Conservation (phyloP, 371 early-diverging fungal species). For the Syncephalis fuscata region DNA sequence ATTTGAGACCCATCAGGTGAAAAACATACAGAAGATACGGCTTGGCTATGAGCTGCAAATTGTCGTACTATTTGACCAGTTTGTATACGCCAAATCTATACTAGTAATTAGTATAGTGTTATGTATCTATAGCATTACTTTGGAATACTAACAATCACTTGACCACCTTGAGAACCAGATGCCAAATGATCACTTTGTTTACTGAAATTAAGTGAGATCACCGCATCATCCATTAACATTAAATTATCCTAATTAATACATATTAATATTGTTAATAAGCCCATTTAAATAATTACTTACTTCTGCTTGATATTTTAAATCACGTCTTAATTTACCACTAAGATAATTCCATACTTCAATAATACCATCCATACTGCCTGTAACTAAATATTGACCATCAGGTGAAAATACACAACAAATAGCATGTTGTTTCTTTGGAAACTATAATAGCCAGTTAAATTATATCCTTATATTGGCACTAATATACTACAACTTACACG, state of each 20-base stretch:
- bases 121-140: background rate
- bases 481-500: constrained; percentile 27
- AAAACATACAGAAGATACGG: constrained; percentile 64
- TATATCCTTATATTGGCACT: background rate
- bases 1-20: constrained; percentile 56
- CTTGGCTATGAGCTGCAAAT: constrained; percentile 69
- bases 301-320: constrained; percentile 77
- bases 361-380: constrained; percentile 84
- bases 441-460: too few relatives aligned
- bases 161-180: constrained; percentile 73
- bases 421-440: constrained; percentile 74
- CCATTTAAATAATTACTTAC: constrained; percentile 15
- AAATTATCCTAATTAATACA: constrained; percentile 56
- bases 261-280: background rate
- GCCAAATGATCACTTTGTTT: constrained; percentile 62
- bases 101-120: background rate
- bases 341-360: constrained; percentile 86
- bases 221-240: constrained; percentile 83
- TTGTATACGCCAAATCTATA: constrained; percentile 58
- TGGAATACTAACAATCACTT: constrained; percentile 37
- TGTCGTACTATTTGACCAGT: constrained; percentile 57
- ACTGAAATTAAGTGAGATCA: constrained; percentile 58
- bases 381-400: constrained; percentile 65
- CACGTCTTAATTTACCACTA: constrained; percentile 76
- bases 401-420: constrained; percentile 63